phyloP scores from a whole-genome alignment of 1,284 basidiomycete genomes.

The Cryptococcus sp. region DNA sequence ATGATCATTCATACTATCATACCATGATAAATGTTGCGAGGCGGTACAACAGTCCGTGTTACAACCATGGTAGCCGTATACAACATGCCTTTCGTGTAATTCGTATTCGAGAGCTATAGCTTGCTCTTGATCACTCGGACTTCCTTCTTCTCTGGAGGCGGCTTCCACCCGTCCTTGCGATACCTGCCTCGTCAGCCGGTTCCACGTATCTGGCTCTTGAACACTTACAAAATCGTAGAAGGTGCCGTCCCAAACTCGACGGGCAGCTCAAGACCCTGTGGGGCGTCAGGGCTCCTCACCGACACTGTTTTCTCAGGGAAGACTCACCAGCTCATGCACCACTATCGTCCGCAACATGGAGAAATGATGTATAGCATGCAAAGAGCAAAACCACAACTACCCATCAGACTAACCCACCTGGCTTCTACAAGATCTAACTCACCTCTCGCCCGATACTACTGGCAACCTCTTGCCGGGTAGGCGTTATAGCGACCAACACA shows the following conservation, averaged over 20 bases:
- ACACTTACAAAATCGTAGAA: conserved; percentile 31
- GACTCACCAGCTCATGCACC: conserved; percentile 43
- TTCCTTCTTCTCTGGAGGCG: conserved; percentile 14
- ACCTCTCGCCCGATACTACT: conserved; percentile 39
- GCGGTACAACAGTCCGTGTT: conserved; percentile 1
- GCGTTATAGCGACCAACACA: conserved; percentile 33
- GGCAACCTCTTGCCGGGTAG: conserved; percentile 32
- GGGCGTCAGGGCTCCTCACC: not conserved
- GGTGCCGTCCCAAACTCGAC: conserved; percentile 44
- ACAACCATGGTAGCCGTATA: not conserved
- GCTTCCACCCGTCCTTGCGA: conserved; percentile 16
- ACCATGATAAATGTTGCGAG: not conserved
- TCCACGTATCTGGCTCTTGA: no score
- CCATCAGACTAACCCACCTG: no score
- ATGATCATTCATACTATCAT: no score
- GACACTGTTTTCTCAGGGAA: not conserved
- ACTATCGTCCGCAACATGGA: conserved; percentile 44
- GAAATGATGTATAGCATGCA: conserved; percentile 44
- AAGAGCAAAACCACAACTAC: conserved; percentile 43
- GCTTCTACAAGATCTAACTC: conserved; percentile 8
- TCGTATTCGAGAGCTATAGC: not conserved
- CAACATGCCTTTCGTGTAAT: not conserved
- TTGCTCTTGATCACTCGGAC: conserved; percentile 12
- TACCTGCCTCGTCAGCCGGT: no score
- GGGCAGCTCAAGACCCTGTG: conserved; percentile 33